Base-by-base conservation (phyloP, 257 asterid species). In the Linaria vulgaris region DNA sequence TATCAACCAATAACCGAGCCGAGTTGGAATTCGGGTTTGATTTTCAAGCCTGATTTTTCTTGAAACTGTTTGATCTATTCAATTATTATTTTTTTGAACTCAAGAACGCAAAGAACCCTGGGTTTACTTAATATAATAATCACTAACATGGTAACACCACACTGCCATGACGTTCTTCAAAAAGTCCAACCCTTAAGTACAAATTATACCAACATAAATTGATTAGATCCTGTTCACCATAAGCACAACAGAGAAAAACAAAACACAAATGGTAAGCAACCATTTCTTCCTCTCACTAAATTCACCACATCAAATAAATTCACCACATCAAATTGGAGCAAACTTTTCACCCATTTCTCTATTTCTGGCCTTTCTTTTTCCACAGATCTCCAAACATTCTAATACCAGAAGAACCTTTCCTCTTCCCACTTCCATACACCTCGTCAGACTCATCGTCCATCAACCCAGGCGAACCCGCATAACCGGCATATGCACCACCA, bases 381-480 rank as follows among this genome's bases (percentile, higher is more conserved):
- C 96, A 94, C 64, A 92, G 74, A 55, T 92, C 97, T 56, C 95
- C 99, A 74, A 94, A 82, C 92, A 77, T 87, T 73, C 59, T 85
- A 20, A 90, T 85, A 16, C 99, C 88, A 9, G 82, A 75, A 9
- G 82, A 75, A 14, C 78, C 85, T 70, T 72, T 90, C 72, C 84
- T 84, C 80, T 85, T 94, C 5, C 88, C 95, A 37, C 83, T 78
- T 34, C 82, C 94, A 4, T 71, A 86, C n/a, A 52, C 83, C 50
- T 83, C 88, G 2, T 87, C 94, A 0, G 70, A 24, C 1, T 85
- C 94, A 12, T 85, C 94, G 9, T 75, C 83, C 1, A 50, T 65
- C 60, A 83, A 49, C 3, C 85, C 83, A 0, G 96, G 97, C 0
- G 97, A 81, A 25, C 85, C 95, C n/a, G 78, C 72, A 48, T 71